Percentiles rank a stretch among this genome's conserved stretches.
These are phyloP conservation scores for Phtheirospermum japonicum DNA, from an alignment of 257 asterid species.

Conservation along the genomic window DNA sequence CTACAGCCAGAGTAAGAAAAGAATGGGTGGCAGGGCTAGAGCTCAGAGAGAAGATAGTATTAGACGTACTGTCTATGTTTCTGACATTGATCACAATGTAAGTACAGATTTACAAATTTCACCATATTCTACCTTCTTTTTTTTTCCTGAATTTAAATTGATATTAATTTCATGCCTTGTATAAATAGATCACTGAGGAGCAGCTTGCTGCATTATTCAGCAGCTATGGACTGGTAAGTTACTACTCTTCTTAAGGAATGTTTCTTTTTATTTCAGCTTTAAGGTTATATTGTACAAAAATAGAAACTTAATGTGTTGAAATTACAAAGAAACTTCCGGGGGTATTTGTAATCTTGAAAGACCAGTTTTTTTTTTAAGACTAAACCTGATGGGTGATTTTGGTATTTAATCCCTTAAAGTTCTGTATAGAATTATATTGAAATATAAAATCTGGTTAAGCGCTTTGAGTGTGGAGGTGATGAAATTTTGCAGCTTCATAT, in stretches of 20 bases:
- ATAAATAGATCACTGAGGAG: constrained; percentile 74
- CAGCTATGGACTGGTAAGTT: constrained; percentile 76
- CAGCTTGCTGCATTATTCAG: constrained; percentile 82
- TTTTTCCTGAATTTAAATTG: constrained; percentile 22
- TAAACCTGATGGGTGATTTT: too few species aligned
- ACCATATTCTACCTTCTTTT: not conserved
- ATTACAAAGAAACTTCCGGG: too few species aligned
- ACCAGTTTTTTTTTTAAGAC: too few species aligned
- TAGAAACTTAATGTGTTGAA: not conserved
- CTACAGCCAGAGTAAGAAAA: constrained; percentile 60
- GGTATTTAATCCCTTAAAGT: too few species aligned
- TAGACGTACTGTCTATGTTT: constrained; percentile 87
- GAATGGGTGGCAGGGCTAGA: constrained; percentile 65
- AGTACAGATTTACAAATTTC: constrained; percentile 27
- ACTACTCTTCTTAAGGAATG: constrained; percentile 12
- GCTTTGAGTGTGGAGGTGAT: too few species aligned
- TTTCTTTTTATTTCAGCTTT: not conserved
- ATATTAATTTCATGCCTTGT: constrained; percentile 25
- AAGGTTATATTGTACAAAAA: too few species aligned
- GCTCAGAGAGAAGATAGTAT: constrained; percentile 90
- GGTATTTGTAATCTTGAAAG: not conserved
- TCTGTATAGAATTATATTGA: too few species aligned
- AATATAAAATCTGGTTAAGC: too few species aligned
- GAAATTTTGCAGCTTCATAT: too few species aligned
- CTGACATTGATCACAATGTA: constrained; percentile 85